phyloP scores from a whole-genome alignment of 1,139 yeast species.

The Ashbya aceris region DNA sequence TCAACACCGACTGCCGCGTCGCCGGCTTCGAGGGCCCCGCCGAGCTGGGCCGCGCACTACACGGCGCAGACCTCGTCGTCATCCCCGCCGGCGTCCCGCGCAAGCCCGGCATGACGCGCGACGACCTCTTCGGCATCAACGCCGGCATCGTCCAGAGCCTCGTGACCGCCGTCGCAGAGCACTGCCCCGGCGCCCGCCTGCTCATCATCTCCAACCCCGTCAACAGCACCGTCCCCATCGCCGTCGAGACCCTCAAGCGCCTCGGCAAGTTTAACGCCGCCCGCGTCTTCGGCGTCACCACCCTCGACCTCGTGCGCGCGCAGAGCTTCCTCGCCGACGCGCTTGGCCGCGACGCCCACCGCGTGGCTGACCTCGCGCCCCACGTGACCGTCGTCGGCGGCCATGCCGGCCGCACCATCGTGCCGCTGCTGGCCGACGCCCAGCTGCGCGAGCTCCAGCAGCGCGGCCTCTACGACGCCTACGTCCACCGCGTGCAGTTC shows the following conservation, averaged over 20 bases:
- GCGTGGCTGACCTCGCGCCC: constrained; percentile 34
- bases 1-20: constrained; percentile 40
- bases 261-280: constrained; percentile 44
- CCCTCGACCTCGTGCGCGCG: constrained; percentile 61
- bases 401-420: constrained; percentile 70
- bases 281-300: constrained; percentile 64
- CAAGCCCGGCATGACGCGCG: constrained; percentile 75
- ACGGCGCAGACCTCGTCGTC: constrained; percentile 49
- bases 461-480: constrained; percentile 34
- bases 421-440: constrained; percentile 38
- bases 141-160: constrained; percentile 58
- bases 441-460: constrained; percentile 17
- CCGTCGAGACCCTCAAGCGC: constrained; percentile 57
- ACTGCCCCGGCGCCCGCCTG: constrained; percentile 54
- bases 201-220: constrained; percentile 69
- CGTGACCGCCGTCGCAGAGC: constrained; percentile 48
- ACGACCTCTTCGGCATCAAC: constrained; percentile 64
- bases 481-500: constrained; percentile 56
- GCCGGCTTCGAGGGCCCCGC: constrained; percentile 36
- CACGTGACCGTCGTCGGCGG: constrained; percentile 62
- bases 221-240: constrained; percentile 67
- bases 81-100: constrained; percentile 82
- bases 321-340: constrained; percentile 50
- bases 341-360: constrained; percentile 19
- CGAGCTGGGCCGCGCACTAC: constrained; percentile 43